Evolutionary conservation across 345 rosid genomes (phyloP), one percentile per base, ranked within the genome.

Genomic region (Boechera retrofracta): DNA sequence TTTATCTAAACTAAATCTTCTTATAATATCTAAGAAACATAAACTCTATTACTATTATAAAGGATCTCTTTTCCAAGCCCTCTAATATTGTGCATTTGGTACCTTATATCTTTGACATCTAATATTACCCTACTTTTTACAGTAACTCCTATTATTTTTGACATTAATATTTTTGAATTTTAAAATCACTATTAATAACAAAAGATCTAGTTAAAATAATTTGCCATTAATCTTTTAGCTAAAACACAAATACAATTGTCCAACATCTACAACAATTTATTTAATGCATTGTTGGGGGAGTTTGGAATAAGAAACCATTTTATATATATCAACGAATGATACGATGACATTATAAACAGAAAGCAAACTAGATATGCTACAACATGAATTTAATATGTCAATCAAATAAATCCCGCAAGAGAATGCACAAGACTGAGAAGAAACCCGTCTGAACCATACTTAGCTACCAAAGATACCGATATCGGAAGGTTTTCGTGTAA

Each of bases 381-480:
- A 3, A 47, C 8, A 26, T 26, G 28, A 26, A 26, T 26, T 26
- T 26, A 1, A 26, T 26, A 47, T 26, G 54, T 68, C 4, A 35
- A n/a, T 77, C 66, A 70, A 36, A 64, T 64, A 32, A 56, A 39
- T 29, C 13, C 41, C 1, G 68, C 64, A 31, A 93, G 82, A 9
- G 82, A 79, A 82, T 89, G 89, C 28, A 89, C 88, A 77, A 91
- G 76, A 69, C 81, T 79, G 18, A 91, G 88, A 16, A 16, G 16
- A 16, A 16, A 16, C 16, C 16, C 16, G 16, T 16, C 16, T 16
- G 16, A 16, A 16, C 16, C 16, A 16, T 16, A 16, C 16, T 16
- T 16, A 16, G 16, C 16, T 16, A 16, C 16, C 16, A 16, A 16
- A 16, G 16, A 16, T 16, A 16, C 16, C 16, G 16, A 16, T 16